A percentile compares a stretch with the other conserved stretches of the same genome.
phyloP scores from a whole-genome alignment of 345 rosid genomes.

The Combretum micranthum region DNA sequence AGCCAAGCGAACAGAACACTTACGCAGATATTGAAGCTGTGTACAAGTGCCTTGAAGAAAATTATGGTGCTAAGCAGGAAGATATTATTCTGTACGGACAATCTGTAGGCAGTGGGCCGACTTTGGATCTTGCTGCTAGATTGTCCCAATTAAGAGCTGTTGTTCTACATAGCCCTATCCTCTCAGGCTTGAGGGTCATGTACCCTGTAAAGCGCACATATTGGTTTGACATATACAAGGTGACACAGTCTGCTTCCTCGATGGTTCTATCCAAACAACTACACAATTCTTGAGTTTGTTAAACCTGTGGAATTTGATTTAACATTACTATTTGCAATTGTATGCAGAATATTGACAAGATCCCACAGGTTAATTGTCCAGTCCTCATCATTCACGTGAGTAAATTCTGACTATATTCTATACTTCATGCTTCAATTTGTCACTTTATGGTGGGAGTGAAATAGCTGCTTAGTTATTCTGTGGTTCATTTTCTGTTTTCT shows the following conservation, averaged over 20 bases:
- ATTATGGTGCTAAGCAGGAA: conserved; percentile 80
- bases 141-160: conserved; percentile 75
- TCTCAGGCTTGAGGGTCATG: conserved; percentile 97
- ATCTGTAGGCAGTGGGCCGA: conserved; percentile 98
- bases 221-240: conserved; percentile 99
- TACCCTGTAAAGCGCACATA: conserved; percentile 93
- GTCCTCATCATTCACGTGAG: conserved; percentile 95
- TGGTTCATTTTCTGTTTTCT: no score
- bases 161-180: conserved; percentile 93
- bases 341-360: conserved; percentile 93
- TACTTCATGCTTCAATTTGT: no score
- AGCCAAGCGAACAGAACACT: conserved; percentile 99
- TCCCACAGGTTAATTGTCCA: conserved; percentile 86
- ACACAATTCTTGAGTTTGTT: conserved; percentile 4
- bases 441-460: no score
- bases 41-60: conserved; percentile 90
- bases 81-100: conserved; percentile 92
- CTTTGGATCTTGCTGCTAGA: conserved; percentile 82
- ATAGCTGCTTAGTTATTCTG: no score
- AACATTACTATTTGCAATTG: conserved; percentile 9
- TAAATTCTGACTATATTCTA: conserved; percentile 1
- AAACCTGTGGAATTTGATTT: conserved; percentile 6
- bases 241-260: conserved; percentile 13
- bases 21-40: conserved; percentile 96
- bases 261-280: neutral